Conservation (phyloP, 495 filamentous ascomycete genomes). For the Penicillium daleae region DNA sequence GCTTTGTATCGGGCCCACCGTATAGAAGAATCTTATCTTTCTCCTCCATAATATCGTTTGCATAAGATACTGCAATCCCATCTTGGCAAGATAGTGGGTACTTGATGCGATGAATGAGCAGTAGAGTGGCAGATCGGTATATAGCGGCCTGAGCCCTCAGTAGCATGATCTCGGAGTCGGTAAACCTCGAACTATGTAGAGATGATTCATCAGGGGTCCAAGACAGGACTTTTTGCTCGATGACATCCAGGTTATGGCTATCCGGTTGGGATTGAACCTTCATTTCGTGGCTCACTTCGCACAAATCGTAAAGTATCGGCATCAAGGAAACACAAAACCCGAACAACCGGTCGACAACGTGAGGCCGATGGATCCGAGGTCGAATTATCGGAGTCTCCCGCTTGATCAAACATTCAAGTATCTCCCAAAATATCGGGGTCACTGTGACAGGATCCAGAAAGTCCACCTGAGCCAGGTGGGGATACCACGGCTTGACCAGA, state of each 20-base stretch:
- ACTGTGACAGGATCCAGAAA: slow-evolving; percentile 6
- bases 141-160: slow-evolving; percentile 1
- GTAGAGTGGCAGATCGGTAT: slow-evolving; percentile 6
- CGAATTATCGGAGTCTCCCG: slow-evolving; percentile 8
- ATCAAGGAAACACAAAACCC: slow-evolving; percentile 7
- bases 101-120: slow-evolving; percentile 10
- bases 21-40: slow-evolving; percentile 6
- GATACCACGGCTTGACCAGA: slow-evolving; percentile 10
- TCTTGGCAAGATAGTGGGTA: slow-evolving; percentile 3
- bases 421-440: slow-evolving; percentile 7
- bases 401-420: slow-evolving; percentile 7
- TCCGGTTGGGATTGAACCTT: not conserved
- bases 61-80: slow-evolving; percentile 6
- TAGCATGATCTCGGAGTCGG: slow-evolving; percentile 4
- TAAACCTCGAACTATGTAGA: not conserved
- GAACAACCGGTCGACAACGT: slow-evolving; percentile 1
- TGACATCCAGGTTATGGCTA: not conserved
- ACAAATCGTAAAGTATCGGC: slow-evolving; percentile 9
- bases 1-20: slow-evolving; percentile 5
- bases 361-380: slow-evolving; percentile 4
- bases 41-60: slow-evolving; percentile 8
- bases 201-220: not conserved
- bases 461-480: slow-evolving; percentile 4
- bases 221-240: not conserved
- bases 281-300: slow-evolving; percentile 10